These are phyloP conservation scores for Cyanodermella asteris DNA, from an alignment of 2,329 filamentous ascomycete genomes.

Conservation along the genomic window DNA sequence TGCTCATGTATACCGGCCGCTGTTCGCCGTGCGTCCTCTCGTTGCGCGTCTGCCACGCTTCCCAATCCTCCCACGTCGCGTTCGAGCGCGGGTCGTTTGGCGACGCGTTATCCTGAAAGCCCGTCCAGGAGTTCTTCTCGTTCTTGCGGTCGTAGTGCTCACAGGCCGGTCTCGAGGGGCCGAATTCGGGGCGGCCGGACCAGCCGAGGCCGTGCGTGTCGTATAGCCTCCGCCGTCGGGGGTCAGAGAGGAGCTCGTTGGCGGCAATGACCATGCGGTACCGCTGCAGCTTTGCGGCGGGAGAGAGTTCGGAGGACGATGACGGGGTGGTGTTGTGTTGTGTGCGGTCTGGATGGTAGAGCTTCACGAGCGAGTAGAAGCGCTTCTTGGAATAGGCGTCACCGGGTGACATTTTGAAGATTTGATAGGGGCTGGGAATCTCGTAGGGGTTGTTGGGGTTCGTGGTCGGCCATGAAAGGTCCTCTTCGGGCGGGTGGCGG, in stretches of 20 bases:
- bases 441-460: constrained; percentile 13
- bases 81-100: constrained; percentile 51
- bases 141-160: constrained; percentile 9
- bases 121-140: constrained; percentile 11
- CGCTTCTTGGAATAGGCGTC: constrained; percentile 59
- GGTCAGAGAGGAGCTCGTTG: constrained; percentile 70
- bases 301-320: constrained; percentile 27
- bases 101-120: constrained; percentile 19
- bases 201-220: constrained; percentile 68
- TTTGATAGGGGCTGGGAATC: constrained; percentile 67
- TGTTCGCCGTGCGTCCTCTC: constrained; percentile 25
- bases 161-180: too few relatives aligned
- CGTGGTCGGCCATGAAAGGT: constrained; percentile 20
- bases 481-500: too few relatives aligned
- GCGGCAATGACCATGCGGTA: constrained; percentile 78
- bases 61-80: constrained; percentile 97
- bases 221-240: constrained; percentile 56
- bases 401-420: constrained; percentile 41
- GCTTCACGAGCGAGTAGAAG: constrained; percentile 82
- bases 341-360: constrained; percentile 74
- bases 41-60: constrained; percentile 50
- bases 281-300: constrained; percentile 52
- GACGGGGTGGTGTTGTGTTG: constrained; percentile 18
- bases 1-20: constrained; percentile 47
- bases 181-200: constrained; percentile 27